Evolutionary conservation across 129 eudicot species (phyloP).

Genomic region (Tanacetum coccineum): DNA sequence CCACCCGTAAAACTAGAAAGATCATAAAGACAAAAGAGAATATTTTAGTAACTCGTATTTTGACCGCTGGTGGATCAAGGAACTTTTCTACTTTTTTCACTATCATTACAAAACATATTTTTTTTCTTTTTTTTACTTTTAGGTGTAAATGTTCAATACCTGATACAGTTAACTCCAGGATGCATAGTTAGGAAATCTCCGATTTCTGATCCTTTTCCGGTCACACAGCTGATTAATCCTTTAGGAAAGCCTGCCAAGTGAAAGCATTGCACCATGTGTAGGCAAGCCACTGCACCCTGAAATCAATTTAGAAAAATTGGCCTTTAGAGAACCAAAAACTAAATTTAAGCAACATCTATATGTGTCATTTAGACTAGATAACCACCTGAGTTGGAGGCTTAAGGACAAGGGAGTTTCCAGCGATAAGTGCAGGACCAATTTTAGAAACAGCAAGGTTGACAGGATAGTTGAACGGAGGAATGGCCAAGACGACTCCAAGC

Average conservation of each 20-base stretch:
- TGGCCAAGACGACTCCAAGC: slow-evolving; percentile 54
- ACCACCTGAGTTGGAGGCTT: slow-evolving; percentile 60
- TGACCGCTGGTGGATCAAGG: too few relatives aligned
- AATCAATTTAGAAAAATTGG: background rate
- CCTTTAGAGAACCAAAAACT: background rate
- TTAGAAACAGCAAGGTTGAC: slow-evolving; percentile 62
- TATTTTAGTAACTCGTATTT: background rate
- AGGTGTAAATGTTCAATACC: slow-evolving; percentile 20
- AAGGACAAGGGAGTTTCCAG: slow-evolving; percentile 53
- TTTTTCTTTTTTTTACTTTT: too few relatives aligned
- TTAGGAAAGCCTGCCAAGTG: slow-evolving; percentile 59
- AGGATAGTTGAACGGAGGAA: slow-evolving; percentile 61
- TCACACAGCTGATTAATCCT: slow-evolving; percentile 47
- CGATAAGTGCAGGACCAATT: slow-evolving; percentile 57
- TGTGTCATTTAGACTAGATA: background rate
- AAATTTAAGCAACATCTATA: background rate
- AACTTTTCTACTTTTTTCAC: too few relatives aligned
- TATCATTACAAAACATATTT: too few relatives aligned
- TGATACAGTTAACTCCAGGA: slow-evolving; percentile 60
- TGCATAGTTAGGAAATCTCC: slow-evolving; percentile 62
- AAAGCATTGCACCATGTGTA: slow-evolving; percentile 62
- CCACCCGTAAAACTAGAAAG: slow-evolving; percentile 51
- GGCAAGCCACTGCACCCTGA: slow-evolving; percentile 63
- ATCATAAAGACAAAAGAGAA: background rate
- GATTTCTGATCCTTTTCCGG: slow-evolving; percentile 60